Evolutionary conservation across 345 rosid genomes (phyloP), one percentile per base, ranked within the genome.

Genomic region (Linum trigynum): DNA sequence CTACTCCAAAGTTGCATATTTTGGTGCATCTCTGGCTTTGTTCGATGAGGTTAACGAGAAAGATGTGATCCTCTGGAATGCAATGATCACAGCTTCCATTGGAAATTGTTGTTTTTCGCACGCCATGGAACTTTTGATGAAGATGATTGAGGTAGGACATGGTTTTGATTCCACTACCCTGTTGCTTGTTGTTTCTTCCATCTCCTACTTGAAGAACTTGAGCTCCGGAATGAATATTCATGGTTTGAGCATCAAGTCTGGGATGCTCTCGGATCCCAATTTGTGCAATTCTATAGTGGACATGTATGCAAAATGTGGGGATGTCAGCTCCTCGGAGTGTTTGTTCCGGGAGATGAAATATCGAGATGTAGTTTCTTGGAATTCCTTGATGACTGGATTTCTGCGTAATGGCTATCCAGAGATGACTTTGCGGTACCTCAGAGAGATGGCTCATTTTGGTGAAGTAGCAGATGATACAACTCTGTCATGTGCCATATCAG

Each of bases 301-400:
- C 66, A 80, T 82, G 80, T 83, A 83, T 66, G 85, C 88, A 40
- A 77, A 87, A 80, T 78, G 81, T 1, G 69, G 82, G 3, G 84
- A 82, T 66, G 71, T 83, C 68, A 61, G 69, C 65, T 80, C 86
- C 0, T 76, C 83, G 1, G 82, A 79, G 73, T 37, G 66, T 55
- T 61, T 75, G 62, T 82, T 83, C 42, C 17, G 40, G 11, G 69
- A 69, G 66, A 76, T 80, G 82, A 76, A 62, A 35, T 51, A 17
- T 35, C 73, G 79, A 75, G 91, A 83, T 43, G 48, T 70, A 62
- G 72, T 87, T 59, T 74, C 91, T 71, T 87, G 91, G 95, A 87
- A 87, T 74, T 76, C 91, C 4, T 63, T 83, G 23, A 16, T 81
- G 71, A 80, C 78, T 15, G 83, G 82, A 50, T 82, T 76, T 78